These are phyloP conservation scores for Hypoxylon perforatum DNA, from an alignment of 495 filamentous ascomycete species.

Conservation along the genomic window DNA sequence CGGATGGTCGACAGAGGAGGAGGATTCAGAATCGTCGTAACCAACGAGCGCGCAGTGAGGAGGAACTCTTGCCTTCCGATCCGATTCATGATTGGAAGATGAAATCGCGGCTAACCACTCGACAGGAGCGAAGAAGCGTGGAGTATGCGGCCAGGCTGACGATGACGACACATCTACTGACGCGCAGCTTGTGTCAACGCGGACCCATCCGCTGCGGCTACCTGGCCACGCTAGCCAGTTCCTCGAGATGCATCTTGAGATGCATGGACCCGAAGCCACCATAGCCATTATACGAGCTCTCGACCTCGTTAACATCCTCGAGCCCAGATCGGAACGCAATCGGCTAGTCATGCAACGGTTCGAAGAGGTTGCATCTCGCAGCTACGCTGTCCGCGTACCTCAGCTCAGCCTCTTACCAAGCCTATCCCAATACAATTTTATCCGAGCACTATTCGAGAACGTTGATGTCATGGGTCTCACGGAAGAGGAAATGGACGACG, in stretches of 20 bases:
- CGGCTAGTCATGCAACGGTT: not conserved
- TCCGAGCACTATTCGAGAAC: not conserved
- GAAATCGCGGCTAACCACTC: not conserved
- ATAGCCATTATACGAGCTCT: no score
- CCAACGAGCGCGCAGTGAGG: constrained; percentile 15
- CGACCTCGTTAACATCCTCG: not conserved
- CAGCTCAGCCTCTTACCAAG: not conserved
- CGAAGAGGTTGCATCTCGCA: not conserved
- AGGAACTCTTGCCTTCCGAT: not conserved
- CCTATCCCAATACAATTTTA: not conserved
- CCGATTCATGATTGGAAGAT: not conserved
- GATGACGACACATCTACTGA: no score
- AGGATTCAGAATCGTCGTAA: constrained; percentile 28
- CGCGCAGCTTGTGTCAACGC: no score
- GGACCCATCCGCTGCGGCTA: no score
- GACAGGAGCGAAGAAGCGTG: not conserved
- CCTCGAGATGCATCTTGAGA: no score
- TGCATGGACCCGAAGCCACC: no score
- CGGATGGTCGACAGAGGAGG: not conserved
- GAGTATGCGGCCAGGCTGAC: no score
- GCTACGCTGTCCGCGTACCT: constrained; percentile 4
- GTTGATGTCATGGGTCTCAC: not conserved
- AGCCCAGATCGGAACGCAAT: not conserved
- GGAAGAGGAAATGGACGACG: not conserved
- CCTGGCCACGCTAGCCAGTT: no score